phyloP scores from a whole-genome alignment of 1,139 yeast genomes.

The Suhomyces coccinellae region DNA sequence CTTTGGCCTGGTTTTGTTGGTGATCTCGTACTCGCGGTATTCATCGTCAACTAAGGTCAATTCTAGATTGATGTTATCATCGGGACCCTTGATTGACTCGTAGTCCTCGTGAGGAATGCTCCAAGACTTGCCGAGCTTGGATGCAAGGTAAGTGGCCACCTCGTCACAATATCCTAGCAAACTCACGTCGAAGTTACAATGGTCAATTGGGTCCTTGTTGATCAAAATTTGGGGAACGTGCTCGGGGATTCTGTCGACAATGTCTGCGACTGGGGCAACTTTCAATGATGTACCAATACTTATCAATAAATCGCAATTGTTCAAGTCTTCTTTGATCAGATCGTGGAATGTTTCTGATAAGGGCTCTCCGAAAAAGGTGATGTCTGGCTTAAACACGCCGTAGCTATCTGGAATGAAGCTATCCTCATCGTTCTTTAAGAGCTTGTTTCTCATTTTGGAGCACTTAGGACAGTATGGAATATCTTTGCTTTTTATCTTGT shows the following conservation, averaged over 20 bases:
- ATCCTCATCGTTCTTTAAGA: conserved; percentile 37
- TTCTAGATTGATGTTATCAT: conserved; percentile 20
- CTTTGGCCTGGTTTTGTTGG: conserved; percentile 3
- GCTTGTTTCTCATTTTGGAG: conserved; percentile 30
- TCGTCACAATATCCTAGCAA: conserved; percentile 88
- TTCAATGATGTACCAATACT: conserved; percentile 93
- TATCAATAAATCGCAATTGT: conserved; percentile 70
- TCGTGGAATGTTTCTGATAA: conserved; percentile 75
- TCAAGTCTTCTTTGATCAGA: conserved; percentile 55
- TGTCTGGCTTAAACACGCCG: conserved; percentile 95
- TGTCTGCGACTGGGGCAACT: conserved; percentile 87
- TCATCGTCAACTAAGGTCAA: conserved; percentile 23
- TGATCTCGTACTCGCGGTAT: conserved; percentile 17
- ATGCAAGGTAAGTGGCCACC: conserved; percentile 60
- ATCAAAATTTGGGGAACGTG: conserved; percentile 81
- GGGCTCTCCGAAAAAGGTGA: conserved; percentile 91
- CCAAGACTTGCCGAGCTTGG: conserved; percentile 57
- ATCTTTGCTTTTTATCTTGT: conserved; percentile 57
- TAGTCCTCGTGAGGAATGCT: conserved; percentile 53
- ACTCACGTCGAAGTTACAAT: conserved; percentile 71
- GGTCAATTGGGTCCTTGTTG: conserved; percentile 72
- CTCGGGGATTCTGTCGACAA: conserved; percentile 67
- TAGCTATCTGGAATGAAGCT: conserved; percentile 42
- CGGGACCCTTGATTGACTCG: conserved; percentile 20
- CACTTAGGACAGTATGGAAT: conserved; percentile 79